Evolutionary conservation across 2,329 filamentous ascomycete genomes (phyloP).

Genomic region (Tolypocladium nubicola): DNA sequence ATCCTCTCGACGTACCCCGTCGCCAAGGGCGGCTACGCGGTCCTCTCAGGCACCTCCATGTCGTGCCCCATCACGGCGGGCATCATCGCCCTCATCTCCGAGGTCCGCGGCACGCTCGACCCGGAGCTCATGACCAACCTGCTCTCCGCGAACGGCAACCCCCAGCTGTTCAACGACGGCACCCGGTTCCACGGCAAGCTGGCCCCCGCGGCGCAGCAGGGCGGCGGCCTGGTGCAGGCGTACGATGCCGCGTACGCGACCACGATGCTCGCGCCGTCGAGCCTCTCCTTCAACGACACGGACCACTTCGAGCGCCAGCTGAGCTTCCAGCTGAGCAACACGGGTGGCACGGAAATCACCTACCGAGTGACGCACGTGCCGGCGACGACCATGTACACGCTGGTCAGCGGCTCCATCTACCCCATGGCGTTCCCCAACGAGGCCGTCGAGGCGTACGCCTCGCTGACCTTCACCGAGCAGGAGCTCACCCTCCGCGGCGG

Average conservation of each 20-base stretch:
- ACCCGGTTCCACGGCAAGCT: constrained; percentile 23
- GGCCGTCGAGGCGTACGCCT: constrained; percentile 24
- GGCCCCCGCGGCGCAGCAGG: constrained; percentile 49
- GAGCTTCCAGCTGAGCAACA: constrained; percentile 46
- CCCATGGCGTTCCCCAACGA: constrained; percentile 34
- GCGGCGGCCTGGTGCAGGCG: constrained; percentile 48
- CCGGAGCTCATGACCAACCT: constrained; percentile 27
- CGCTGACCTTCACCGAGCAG: constrained; percentile 29
- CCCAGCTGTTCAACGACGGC: constrained; percentile 37
- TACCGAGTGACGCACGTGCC: constrained; percentile 39
- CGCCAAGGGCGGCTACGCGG: constrained; percentile 34
- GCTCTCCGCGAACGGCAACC: constrained; percentile 37
- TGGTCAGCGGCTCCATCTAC: constrained; percentile 18
- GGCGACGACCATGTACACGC: constrained; percentile 43
- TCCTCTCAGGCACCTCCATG: constrained; percentile 51
- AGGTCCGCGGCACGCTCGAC: constrained; percentile 39
- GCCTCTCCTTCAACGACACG: constrained; percentile 53
- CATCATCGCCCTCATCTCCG: constrained; percentile 41
- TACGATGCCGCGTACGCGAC: constrained; percentile 45
- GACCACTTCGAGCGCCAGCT: constrained; percentile 37
- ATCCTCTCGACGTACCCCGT: constrained; percentile 48
- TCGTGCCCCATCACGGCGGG: constrained; percentile 45
- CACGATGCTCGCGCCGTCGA: constrained; percentile 40
- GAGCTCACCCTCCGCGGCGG: constrained; percentile 31
- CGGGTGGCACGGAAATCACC: constrained; percentile 34